Conservation (phyloP, 179 eudicot genomes). For the Beta macrorhiza region DNA sequence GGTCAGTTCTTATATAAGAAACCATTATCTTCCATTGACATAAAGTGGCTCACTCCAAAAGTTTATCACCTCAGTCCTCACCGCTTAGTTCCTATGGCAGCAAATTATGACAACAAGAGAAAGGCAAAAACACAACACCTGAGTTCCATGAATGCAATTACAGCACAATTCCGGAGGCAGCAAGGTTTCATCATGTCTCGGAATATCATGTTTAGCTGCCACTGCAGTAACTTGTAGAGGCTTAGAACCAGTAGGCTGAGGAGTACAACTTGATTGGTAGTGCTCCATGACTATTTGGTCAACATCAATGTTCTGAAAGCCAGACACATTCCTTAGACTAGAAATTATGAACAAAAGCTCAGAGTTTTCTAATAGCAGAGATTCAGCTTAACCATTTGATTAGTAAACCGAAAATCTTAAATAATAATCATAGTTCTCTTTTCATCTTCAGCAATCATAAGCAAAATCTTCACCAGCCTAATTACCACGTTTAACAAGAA, state of each 20-base stretch:
- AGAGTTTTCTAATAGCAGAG: not conserved
- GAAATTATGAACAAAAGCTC: not conserved
- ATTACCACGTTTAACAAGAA: constrained; percentile 2
- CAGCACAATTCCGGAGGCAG: constrained; percentile 73
- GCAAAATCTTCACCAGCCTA: not conserved
- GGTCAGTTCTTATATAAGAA: not conserved
- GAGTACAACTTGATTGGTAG: constrained; percentile 64
- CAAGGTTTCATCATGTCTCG: constrained; percentile 37
- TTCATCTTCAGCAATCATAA: not conserved
- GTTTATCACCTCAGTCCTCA: not conserved
- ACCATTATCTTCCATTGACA: not conserved
- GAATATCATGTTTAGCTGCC: constrained; percentile 32
- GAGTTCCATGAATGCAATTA: constrained; percentile 68
- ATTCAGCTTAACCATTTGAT: not conserved
- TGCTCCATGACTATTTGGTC: constrained; percentile 88
- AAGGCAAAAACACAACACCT: constrained; percentile 40
- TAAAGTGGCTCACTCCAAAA: not conserved
- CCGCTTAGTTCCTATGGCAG: not conserved
- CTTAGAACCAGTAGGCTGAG: constrained; percentile 60
- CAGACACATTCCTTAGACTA: constrained; percentile 19
- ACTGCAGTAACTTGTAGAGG: constrained; percentile 52
- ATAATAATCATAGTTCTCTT: not conserved
- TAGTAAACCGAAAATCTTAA: not conserved
- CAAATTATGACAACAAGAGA: constrained; percentile 5
- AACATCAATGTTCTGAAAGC: constrained; percentile 77